Evolutionary conservation across 164 flowering plant species (phyloP), one percentile per base, ranked within the genome.

Genomic region (Magnolia officinalis): DNA sequence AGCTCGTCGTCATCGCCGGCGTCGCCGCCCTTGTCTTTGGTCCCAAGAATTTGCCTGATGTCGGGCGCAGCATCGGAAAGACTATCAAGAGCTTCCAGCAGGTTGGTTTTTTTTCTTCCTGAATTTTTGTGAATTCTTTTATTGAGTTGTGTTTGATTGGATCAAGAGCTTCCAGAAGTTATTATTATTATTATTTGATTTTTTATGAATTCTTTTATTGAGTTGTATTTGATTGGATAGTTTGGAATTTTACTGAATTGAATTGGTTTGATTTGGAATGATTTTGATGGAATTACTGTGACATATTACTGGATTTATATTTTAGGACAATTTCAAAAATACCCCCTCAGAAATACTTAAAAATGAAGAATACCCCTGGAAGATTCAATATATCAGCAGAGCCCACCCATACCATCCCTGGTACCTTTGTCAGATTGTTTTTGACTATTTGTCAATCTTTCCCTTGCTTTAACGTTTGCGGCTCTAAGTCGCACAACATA

Each of bases 1-100:
- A 95, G 86, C 88, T 95, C 29, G 98, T 76, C 20, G 97, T 95
- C 8, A 95, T 95, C 52, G 97, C 92, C 8, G 98, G 98, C 9
- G 98, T 95, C 23, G 97, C 88, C 1, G 97, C 89, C 26, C 82
- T 95, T 29, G 89, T 95, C 45, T 95, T 95, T 71, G 98, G 98
- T 14, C 98, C 97, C 45, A 95, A 93, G 91, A 85, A 93, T 76
- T 80, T 92, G 83, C 98, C 98, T 0, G 97, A 90, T 78, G 86
- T 95, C 14, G 98, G 98, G 10, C 85, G 85, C 65, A 91, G 90
- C 73, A 87, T 93, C 73, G 98, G 98, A 23, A 95, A 92, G 84
- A 92, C 98, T 23, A 86, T 95, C 81, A 95, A 88, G 87, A 88
- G 98, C 85, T 95, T 95, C 77, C 98, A 93, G 72, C 92, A 95